phyloP scores from a whole-genome alignment of 2,329 filamentous ascomycete genomes.

The Beauveria sp. region DNA sequence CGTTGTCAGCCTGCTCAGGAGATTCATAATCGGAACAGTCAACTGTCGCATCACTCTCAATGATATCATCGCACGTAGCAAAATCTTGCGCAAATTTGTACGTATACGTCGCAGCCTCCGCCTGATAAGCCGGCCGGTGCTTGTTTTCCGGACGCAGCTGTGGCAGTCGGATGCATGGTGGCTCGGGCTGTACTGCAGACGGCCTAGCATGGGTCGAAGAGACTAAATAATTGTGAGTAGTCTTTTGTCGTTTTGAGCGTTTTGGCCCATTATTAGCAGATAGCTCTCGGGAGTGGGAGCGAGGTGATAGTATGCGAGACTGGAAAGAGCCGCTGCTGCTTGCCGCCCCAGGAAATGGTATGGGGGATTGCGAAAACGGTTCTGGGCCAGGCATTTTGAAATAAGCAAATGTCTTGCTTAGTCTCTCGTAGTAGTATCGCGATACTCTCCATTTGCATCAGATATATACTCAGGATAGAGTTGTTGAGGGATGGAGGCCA shows the following conservation, averaged over 20 bases:
- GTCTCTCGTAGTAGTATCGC: no score
- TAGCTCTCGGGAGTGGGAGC: not conserved
- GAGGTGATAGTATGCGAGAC: not conserved
- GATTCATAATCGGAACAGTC: not conserved
- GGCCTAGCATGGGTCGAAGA: not conserved
- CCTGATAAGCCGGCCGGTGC: not conserved
- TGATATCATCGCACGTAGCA: not conserved
- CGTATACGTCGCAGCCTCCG: not conserved
- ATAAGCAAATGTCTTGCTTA: not conserved
- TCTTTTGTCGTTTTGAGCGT: not conserved
- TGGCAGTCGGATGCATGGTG: not conserved
- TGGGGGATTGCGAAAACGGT: not conserved
- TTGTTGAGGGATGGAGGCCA: not conserved
- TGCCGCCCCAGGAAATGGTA: no score
- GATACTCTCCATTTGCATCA: not conserved
- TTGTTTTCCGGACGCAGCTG: not conserved
- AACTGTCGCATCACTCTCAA: not conserved
- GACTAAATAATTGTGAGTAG: not conserved
- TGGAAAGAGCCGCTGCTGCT: not conserved
- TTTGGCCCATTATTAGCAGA: not conserved
- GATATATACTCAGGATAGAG: no score
- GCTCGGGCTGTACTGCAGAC: not conserved
- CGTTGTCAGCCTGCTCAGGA: not conserved
- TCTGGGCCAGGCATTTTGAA: not conserved
- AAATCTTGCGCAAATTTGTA: not conserved